phyloP scores from a whole-genome alignment of 345 rosid genomes.

The Aegle marmelos region DNA sequence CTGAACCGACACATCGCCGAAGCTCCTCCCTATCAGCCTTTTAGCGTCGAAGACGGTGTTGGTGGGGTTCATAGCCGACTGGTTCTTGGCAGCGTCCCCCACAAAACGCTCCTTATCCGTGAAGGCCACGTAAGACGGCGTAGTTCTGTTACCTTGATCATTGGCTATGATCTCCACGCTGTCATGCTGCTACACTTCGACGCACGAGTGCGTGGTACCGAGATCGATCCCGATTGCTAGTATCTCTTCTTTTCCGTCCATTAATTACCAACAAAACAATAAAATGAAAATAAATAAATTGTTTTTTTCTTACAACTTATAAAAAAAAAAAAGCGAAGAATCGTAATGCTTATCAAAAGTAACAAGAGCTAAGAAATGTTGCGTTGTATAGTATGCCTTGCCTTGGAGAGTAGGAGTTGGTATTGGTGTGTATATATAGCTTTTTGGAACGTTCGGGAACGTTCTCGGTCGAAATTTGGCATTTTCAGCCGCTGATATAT shows the following conservation, averaged over 20 bases:
- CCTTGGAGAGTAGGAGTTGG: not conserved
- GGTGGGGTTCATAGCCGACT: slow-evolving; percentile 46
- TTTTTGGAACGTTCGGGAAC: not conserved
- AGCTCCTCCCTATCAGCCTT: slow-evolving; percentile 62
- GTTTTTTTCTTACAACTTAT: too few species aligned
- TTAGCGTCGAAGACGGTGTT: slow-evolving; percentile 52
- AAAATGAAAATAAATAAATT: not conserved
- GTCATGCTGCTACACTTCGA: slow-evolving; percentile 52
- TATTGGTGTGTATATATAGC: not conserved
- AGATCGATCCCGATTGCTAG: slow-evolving; percentile 55
- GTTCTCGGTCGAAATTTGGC: not conserved
- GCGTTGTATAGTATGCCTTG: not conserved
- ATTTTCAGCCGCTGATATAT: not conserved
- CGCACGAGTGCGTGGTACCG: slow-evolving; percentile 52
- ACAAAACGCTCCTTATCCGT: slow-evolving; percentile 41
- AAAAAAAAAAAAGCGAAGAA: too few species aligned
- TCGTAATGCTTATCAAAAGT: too few species aligned
- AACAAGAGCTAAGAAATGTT: not conserved
- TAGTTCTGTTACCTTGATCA: slow-evolving; percentile 48
- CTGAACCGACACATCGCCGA: slow-evolving; percentile 50
- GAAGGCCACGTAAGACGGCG: slow-evolving; percentile 53
- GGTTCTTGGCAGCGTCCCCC: slow-evolving; percentile 56
- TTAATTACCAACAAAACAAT: not conserved
- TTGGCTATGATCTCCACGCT: slow-evolving; percentile 53
- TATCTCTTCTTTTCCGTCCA: slow-evolving; percentile 46